Evolutionary conservation across 2,329 filamentous ascomycete genomes (phyloP), one percentile per base, ranked within the genome.

Genomic region (Pyrenophora tritici-repentis): DNA sequence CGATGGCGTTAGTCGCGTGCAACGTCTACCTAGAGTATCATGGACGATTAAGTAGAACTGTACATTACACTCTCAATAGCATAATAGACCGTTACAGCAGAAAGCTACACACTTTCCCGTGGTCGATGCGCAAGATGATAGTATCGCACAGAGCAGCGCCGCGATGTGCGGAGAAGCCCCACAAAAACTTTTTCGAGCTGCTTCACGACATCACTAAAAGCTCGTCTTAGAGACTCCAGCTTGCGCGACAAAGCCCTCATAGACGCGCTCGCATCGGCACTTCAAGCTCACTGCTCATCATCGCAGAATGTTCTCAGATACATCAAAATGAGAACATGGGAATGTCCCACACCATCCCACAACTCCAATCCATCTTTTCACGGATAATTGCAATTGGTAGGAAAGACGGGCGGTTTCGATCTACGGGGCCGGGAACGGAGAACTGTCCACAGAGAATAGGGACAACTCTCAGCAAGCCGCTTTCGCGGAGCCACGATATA

Each of bases 371-470:
- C 70, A 75, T 71, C 67, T 71, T 73, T 72, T 68, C 68, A 73
- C 71, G 70, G 70, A 72, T 59, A 55, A 42, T 48, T 62, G 67
- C 61, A 72, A 60, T 72, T 75, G 71, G 62, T 70, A 70, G 67
- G 71, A 73, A 70, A 68, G 66, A 71, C 70, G 70, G 64, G 56
- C 65, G 70, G 63, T 47, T 38, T 69, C 52, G 17, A 46, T 75
- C 70, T 73, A 73, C 72, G 72, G 69, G 72, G 72, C 72, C 72
- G 72, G 72, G 72, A 75, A 75, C 72, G 72, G 72, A 75, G 69
- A 71, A 72, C 70, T 73, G 71, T 69, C 56, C 72, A 73, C 61
- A 44, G 66, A 58, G 49, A 61, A 52, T 9, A 34, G 50, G 67
- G 62, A 71, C 72, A 72, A 71, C 71, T 72, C 72, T 75, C 72